Percentiles rank a stretch among this genome's conserved stretches.
These are phyloP conservation scores for Cavenderia fasciculata DNA, from an alignment of 78 protist species.

Conservation along the genomic window DNA sequence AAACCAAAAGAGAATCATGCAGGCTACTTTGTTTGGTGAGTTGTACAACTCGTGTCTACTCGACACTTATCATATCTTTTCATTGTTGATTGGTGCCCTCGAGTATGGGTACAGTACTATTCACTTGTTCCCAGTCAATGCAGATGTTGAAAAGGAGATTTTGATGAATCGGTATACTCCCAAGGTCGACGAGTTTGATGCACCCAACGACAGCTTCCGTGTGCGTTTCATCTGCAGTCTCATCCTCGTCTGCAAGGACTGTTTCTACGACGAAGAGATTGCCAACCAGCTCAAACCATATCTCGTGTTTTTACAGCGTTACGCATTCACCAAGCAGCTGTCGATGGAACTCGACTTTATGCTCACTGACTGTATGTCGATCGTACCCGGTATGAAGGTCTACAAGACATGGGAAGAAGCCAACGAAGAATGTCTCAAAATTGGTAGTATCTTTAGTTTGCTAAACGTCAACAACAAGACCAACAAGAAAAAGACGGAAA, in stretches of 20 bases:
- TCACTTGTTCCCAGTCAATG: conserved; percentile 26
- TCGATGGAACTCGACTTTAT: conserved; percentile 60
- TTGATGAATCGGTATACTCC: conserved; percentile 23
- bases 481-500: background rate
- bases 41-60: conserved; percentile 76
- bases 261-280: conserved; percentile 36
- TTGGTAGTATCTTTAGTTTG: too few species aligned
- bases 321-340: conserved; percentile 26
- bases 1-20: conserved; percentile 77
- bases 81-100: conserved; percentile 20
- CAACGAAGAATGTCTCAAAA: conserved; percentile 43
- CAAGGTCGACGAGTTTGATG: conserved; percentile 54
- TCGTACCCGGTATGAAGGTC: conserved; percentile 26
- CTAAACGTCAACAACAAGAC: background rate
- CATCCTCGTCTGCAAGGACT: conserved; percentile 47
- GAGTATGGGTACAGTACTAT: conserved; percentile 36
- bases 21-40: conserved; percentile 75
- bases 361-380: conserved; percentile 39
- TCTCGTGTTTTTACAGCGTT: conserved; percentile 46
- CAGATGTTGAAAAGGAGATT: conserved; percentile 21
- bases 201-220: conserved; percentile 59
- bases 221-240: conserved; percentile 39
- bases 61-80: conserved; percentile 28
- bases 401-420: conserved; percentile 67
- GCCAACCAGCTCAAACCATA: conserved; percentile 20